A percentile compares a stretch with the other conserved stretches of the same genome.
Evolutionary conservation across 1,284 basidiomycete species (phyloP).

Genomic region (Cerioporus squamosus): DNA sequence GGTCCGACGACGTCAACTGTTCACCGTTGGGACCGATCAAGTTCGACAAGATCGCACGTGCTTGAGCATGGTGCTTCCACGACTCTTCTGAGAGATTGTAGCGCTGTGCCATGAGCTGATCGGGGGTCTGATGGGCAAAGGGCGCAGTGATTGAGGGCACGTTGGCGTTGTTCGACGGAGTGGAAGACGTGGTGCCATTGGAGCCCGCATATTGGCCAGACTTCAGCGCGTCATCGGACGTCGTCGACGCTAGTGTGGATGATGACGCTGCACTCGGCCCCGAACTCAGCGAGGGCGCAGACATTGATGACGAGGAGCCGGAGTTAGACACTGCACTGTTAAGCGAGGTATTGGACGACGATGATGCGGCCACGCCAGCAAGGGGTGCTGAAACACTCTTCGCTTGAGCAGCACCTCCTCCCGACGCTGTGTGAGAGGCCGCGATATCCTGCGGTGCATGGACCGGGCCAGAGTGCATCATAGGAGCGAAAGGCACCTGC

Average conservation of each 20-base stretch:
- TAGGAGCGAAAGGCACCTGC: conserved; percentile 49
- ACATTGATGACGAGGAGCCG: conserved; percentile 58
- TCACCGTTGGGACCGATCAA: conserved; percentile 84
- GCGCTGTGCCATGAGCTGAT: conserved; percentile 47
- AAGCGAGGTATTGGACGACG: conserved; percentile 41
- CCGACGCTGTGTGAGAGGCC: conserved; percentile 45
- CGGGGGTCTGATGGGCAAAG: conserved; percentile 45
- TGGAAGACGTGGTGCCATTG: conserved; percentile 23
- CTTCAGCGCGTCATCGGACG: conserved; percentile 50
- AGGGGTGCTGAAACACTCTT: conserved; percentile 73
- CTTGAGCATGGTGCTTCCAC: conserved; percentile 82
- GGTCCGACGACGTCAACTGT: conserved; percentile 83
- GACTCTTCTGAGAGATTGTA: conserved; percentile 73
- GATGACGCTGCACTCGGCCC: conserved; percentile 55
- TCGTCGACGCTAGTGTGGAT: conserved; percentile 45
- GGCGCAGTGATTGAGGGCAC: conserved; percentile 45
- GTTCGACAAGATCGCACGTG: conserved; percentile 77
- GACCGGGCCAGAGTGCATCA: conserved; percentile 24
- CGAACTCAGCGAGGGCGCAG: conserved; percentile 60
- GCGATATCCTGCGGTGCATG: conserved; percentile 34
- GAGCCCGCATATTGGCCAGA: conserved; percentile 43
- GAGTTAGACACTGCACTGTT: conserved; percentile 50
- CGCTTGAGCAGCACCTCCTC: conserved; percentile 48
- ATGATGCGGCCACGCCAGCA: conserved; percentile 43
- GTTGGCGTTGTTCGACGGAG: conserved; percentile 17